phyloP scores from a whole-genome alignment of 1,139 yeast genomes.

The Taiozyma sp. region DNA sequence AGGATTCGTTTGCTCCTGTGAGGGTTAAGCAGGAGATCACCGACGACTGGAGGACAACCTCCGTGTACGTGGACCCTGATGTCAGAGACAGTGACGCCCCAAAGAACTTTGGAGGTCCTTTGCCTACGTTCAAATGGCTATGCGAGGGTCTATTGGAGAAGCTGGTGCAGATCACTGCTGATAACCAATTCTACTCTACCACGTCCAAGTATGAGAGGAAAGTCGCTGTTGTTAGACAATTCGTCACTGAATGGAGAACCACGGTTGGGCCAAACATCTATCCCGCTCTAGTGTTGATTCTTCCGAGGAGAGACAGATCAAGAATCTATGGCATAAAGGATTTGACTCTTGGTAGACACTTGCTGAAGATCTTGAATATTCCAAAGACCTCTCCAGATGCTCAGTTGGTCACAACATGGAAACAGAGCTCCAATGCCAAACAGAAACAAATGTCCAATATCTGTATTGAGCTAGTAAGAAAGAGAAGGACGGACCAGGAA shows the following conservation, averaged over 20 bases:
- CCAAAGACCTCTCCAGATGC: constrained; percentile 47
- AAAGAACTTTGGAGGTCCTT: constrained; percentile 23
- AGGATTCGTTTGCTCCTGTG: background rate
- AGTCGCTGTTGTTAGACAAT: constrained; percentile 33
- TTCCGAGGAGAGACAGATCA: constrained; percentile 53
- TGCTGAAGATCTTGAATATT: constrained; percentile 41
- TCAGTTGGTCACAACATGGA: constrained; percentile 41
- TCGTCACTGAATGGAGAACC: constrained; percentile 54
- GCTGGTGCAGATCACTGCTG: constrained; percentile 15
- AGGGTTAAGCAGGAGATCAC: constrained; percentile 3
- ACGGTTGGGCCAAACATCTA: constrained; percentile 67
- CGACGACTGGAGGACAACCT: constrained; percentile 5
- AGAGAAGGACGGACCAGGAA: constrained; percentile 33
- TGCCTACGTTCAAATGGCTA: constrained; percentile 32
- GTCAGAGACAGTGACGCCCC: constrained; percentile 9
- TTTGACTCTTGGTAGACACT: constrained; percentile 39
- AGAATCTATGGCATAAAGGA: constrained; percentile 52
- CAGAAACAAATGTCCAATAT: constrained; percentile 33
- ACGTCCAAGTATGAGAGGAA: constrained; percentile 29
- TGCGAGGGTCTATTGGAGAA: constrained; percentile 28
- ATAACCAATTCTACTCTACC: constrained; percentile 3
- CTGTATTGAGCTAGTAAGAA: constrained; percentile 34
- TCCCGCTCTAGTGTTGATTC: constrained; percentile 57
- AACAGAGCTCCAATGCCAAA: constrained; percentile 24
- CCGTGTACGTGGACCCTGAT: constrained; percentile 1